Evolutionary conservation across 345 rosid species (phyloP), one percentile per base, ranked within the genome.

Genomic region (Hibiscus mutabilis): DNA sequence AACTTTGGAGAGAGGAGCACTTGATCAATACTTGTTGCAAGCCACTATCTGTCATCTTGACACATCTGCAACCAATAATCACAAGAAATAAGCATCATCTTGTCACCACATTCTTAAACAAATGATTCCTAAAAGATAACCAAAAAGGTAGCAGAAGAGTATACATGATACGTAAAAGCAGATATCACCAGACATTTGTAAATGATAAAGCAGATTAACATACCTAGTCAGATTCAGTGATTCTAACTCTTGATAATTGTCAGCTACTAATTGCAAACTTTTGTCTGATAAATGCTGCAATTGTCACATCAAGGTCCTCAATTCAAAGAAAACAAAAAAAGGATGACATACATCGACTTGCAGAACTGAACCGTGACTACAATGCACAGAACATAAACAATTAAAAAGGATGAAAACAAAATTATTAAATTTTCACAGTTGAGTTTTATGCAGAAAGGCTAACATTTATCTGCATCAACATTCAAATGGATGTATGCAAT

Each of bases 191-290:
- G 37, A 61, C 27, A 46, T 40, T 60, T 40, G 69, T 68, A 2
- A 53, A 16, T 37, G 15, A 14, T 40, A 6, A 44, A 49, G 65
- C 61, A 63, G 16, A 47, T 59, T 60, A 8, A 59, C 79, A 42
- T 87, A 94, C 98, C 98, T 85, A 11, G 98, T 94, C 75, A 94
- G 64, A 79, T 91, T 82, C 85, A 91, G 72, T 1, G 86, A 84
- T 83, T 83, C 87, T 18, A 94, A 68, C 44, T 81, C 91, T 71
- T 60, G 87, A 80, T 89, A 89, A 72, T 68, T 83, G 73, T 86
- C 90, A 77, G 93, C 90, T 79, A 91, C 69, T 74, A 87, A 82
- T 69, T 86, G 83, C 91, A 91, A 77, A 74, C 91, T 82, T 76
- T 79, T 85, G 82, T 94, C 93, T 4, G 90, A 75, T 69, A 91